These are phyloP conservation scores for Pythium brassicae DNA, from an alignment of 352 stramenopile genomes.

Conservation along the genomic window DNA sequence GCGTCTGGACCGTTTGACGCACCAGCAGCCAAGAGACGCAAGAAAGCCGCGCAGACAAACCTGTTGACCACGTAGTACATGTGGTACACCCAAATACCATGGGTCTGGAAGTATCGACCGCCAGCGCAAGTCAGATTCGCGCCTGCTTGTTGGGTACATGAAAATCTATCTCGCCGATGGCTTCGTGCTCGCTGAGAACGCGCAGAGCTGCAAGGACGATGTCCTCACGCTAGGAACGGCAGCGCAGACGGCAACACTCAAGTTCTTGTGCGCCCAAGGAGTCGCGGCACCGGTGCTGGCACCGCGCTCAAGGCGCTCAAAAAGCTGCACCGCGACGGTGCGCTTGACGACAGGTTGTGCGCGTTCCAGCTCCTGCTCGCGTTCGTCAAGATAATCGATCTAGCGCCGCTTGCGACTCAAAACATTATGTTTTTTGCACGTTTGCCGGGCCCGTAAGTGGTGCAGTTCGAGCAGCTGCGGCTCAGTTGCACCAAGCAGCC, in stretches of 20 bases:
- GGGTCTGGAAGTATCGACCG: neutral
- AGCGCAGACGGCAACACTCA: neutral
- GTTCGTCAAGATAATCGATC: neutral
- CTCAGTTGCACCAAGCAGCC: no score
- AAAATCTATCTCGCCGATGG: neutral
- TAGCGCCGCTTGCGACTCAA: neutral
- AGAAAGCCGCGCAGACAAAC: neutral
- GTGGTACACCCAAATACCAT: neutral
- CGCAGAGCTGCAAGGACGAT: neutral
- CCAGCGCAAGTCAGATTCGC: neutral
- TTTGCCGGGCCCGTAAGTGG: neutral
- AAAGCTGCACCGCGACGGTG: neutral
- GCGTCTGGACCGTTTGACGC: no score
- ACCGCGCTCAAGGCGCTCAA: neutral
- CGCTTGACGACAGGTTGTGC: neutral
- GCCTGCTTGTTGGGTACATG: neutral
- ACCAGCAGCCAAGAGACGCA: neutral
- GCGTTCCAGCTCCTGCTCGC: neutral
- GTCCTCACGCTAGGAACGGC: neutral
- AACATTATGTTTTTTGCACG: neutral
- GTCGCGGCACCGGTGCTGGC: neutral
- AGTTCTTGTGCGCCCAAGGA: neutral
- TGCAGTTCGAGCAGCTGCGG: no score
- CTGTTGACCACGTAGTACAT: neutral
- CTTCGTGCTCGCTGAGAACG: neutral